Conservation (phyloP, 306 rosid species). For the Myrica gale region DNA sequence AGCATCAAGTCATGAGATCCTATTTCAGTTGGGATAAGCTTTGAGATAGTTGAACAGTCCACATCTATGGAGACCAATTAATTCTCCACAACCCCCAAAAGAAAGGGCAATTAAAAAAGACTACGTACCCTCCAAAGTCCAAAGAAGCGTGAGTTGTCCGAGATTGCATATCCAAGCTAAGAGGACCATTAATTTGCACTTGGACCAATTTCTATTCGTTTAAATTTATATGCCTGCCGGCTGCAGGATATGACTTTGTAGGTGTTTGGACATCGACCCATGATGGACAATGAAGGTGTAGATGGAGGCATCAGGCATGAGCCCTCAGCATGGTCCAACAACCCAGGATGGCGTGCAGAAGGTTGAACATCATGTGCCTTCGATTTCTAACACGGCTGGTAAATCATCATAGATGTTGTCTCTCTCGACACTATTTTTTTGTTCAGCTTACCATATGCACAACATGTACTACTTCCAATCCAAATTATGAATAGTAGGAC, state of each 20-base stretch:
- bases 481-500: neutral
- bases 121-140: too few relatives aligned
- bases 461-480: neutral
- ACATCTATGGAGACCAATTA: neutral
- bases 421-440: neutral
- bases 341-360: neutral
- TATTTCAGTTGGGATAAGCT: constrained; percentile 19
- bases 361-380: neutral
- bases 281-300: neutral
- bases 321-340: neutral
- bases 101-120: neutral
- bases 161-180: neutral
- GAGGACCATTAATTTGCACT: too few relatives aligned
- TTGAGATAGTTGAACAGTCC: constrained; percentile 19
- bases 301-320: neutral
- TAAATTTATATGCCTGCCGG: too few relatives aligned
- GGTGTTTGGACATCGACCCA: neutral
- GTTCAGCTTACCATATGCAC: neutral
- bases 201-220: too few relatives aligned
- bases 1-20: neutral
- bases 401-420: neutral
- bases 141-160: neutral
- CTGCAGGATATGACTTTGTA: neutral
- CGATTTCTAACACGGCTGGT: neutral
- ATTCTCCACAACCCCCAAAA: neutral